Conservation (phyloP, 768 basidiomycete genomes). For the Agaricus blazei region DNA sequence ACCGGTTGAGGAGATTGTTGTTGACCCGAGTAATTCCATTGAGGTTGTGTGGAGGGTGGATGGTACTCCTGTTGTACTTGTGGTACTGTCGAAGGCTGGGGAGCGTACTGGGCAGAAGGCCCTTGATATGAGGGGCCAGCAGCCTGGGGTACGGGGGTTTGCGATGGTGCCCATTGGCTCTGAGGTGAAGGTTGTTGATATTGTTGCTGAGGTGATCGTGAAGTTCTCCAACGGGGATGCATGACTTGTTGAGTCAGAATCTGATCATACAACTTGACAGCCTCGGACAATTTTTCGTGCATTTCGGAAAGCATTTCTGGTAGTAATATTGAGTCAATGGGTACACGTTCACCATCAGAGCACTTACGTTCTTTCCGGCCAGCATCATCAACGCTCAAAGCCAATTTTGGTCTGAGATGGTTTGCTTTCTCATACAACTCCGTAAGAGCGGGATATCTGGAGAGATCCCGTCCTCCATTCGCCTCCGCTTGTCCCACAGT, state of each 20-base stretch:
- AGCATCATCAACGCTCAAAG: conserved; percentile 79
- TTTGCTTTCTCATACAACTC: conserved; percentile 84
- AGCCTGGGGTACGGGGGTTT: conserved; percentile 5
- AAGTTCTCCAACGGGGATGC: conserved; percentile 59
- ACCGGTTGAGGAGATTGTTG: conserved; percentile 16
- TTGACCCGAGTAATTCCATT: conserved; percentile 10
- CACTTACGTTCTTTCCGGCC: conserved; percentile 77
- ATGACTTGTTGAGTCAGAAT: conserved; percentile 80
- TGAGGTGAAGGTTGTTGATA: conserved; percentile 24
- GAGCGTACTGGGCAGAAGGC: conserved; percentile 31
- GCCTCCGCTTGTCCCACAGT: conserved; percentile 81
- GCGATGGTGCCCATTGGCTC: conserved; percentile 11
- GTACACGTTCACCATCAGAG: not conserved
- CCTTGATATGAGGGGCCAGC: conserved; percentile 22
- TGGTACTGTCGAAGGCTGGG: conserved; percentile 13
- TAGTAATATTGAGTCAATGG: not conserved
- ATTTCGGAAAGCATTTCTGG: conserved; percentile 86
- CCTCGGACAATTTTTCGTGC: conserved; percentile 91
- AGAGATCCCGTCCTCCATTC: conserved; percentile 72
- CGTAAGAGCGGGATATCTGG: conserved; percentile 77
- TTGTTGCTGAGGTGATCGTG: conserved; percentile 18
- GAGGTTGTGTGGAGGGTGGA: conserved; percentile 13
- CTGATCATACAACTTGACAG: conserved; percentile 87
- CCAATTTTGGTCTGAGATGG: conserved; percentile 73
- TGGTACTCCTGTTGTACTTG: conserved; percentile 17